A percentile compares a stretch with the other conserved stretches of the same genome.
phyloP scores from a whole-genome alignment of 176 grass and related monocot species.

The Bolboschoenus planiculmis region DNA sequence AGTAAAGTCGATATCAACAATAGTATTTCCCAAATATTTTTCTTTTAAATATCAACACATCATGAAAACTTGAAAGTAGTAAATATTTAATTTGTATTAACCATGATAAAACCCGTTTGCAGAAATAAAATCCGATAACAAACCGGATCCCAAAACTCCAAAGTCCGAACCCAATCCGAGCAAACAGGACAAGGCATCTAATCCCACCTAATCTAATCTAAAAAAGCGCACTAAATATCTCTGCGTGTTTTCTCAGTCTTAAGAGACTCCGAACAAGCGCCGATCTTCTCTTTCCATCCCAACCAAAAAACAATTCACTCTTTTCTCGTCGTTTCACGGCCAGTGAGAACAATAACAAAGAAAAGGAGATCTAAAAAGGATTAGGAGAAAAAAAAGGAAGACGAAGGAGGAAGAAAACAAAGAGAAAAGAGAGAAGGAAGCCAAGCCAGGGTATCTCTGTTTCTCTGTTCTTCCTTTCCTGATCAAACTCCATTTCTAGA shows the following conservation, averaged over 20 bases:
- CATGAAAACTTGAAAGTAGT: not conserved
- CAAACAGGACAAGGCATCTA: not conserved
- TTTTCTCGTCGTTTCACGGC: not conserved
- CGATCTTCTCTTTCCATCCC: not conserved
- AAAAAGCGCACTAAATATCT: constrained; percentile 11
- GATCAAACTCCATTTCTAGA: not conserved
- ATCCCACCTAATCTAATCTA: not conserved
- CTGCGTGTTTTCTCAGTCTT: not conserved
- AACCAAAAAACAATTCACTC: not conserved
- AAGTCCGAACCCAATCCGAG: not conserved
- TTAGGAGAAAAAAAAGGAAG: not conserved
- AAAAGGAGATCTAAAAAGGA: not conserved
- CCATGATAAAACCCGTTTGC: not conserved
- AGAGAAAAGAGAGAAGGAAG: not conserved
- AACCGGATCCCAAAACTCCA: not conserved
- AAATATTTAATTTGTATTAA: not conserved
- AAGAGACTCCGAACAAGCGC: not conserved
- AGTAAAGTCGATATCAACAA: too few species aligned
- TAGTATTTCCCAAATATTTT: too few species aligned
- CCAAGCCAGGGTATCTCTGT: not conserved
- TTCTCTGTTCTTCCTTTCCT: not conserved
- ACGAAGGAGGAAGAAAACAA: not conserved
- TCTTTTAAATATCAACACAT: not conserved
- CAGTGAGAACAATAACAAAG: not conserved
- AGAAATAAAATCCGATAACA: not conserved